These are phyloP conservation scores for Rutidosis leptorrhynchoides DNA, from an alignment of 129 eudicot genomes.

Conservation along the genomic window DNA sequence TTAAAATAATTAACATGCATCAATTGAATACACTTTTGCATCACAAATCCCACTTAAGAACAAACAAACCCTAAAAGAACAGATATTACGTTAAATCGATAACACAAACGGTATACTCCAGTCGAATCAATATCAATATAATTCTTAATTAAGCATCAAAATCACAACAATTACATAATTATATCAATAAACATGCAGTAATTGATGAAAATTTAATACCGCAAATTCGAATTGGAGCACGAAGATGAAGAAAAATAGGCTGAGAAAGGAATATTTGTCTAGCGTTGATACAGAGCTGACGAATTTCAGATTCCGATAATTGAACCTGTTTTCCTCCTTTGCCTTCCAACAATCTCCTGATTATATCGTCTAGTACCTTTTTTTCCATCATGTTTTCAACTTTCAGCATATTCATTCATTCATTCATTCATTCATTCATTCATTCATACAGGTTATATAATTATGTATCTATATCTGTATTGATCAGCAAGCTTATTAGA, in stretches of 20 bases:
- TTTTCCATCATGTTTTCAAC: constrained; percentile 74
- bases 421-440: too few relatives aligned
- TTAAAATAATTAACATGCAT: not conserved
- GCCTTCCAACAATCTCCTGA: constrained; percentile 65
- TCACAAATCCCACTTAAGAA: not conserved
- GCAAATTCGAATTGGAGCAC: constrained; percentile 74
- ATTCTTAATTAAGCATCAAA: not conserved
- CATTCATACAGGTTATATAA: not conserved
- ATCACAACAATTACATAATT: not conserved
- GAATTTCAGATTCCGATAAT: constrained; percentile 76
- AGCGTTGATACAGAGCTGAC: constrained; percentile 68
- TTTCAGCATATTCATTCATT: constrained; percentile 59
- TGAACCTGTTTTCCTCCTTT: constrained; percentile 77
- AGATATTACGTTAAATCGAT: not conserved
- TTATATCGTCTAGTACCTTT: constrained; percentile 66
- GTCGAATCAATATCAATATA: not conserved
- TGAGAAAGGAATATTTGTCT: constrained; percentile 72
- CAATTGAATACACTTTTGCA: not conserved
- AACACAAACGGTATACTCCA: not conserved
- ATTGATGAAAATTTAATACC: constrained; percentile 37
- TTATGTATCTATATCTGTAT: not conserved
- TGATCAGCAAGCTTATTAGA: not conserved
- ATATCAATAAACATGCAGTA: not conserved
- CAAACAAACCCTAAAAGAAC: not conserved
- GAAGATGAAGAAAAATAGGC: constrained; percentile 58